Evolutionary conservation across 2,329 filamentous ascomycete species (phyloP).

Genomic region (Colletotrichum cordylinicola): DNA sequence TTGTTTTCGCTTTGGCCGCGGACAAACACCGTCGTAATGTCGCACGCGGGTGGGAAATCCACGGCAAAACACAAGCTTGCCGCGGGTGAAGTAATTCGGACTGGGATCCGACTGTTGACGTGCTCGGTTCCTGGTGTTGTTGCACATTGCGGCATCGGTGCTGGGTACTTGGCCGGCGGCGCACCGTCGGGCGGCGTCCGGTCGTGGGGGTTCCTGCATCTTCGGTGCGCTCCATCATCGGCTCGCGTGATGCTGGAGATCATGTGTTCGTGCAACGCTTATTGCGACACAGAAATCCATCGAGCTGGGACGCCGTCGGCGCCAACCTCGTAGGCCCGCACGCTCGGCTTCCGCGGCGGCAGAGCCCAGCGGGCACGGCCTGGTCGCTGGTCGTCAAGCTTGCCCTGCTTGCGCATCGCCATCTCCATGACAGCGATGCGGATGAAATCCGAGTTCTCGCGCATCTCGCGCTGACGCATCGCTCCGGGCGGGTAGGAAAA

Average conservation of each 20-base stretch:
- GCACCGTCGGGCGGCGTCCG: not conserved
- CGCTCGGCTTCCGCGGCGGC: conserved; percentile 64
- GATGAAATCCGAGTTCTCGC: conserved; percentile 75
- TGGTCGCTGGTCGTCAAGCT: conserved; percentile 69
- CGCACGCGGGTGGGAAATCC: not conserved
- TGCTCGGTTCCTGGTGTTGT: not conserved
- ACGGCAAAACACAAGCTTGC: conserved; percentile 6
- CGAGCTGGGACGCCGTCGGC: conserved; percentile 63
- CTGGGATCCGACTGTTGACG: not conserved
- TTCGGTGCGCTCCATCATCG: not conserved
- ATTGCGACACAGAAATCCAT: conserved; percentile 53
- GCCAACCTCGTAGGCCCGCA: conserved; percentile 61
- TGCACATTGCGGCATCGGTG: conserved; percentile 8
- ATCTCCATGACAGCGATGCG: conserved; percentile 75
- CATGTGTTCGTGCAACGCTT: not conserved
- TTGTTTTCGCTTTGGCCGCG: conserved; percentile 18
- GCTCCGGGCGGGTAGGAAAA: conserved; percentile 48
- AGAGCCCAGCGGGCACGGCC: conserved; percentile 72
- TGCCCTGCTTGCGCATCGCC: conserved; percentile 71
- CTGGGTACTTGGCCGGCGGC: not conserved
- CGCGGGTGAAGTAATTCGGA: not conserved
- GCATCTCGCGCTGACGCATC: conserved; percentile 69
- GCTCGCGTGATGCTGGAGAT: not conserved
- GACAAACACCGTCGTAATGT: not conserved
- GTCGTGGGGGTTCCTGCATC: not conserved